A percentile compares a stretch with the other conserved stretches of the same genome.
Evolutionary conservation across 179 eudicot genomes (phyloP).

Genomic region (Spinacia oleracea): DNA sequence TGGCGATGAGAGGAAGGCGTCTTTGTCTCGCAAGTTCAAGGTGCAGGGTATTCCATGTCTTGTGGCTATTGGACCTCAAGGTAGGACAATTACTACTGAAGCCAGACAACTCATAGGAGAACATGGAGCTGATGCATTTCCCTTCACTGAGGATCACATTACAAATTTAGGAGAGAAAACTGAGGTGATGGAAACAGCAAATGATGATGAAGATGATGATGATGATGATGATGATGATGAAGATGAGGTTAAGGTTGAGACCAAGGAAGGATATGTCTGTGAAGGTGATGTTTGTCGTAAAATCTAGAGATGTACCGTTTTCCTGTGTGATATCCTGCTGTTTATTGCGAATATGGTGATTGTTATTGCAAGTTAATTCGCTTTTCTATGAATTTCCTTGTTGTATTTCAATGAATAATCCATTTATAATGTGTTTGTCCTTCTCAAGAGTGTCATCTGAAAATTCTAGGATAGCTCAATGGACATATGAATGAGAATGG

Average conservation of each 20-base stretch:
- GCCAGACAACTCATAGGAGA: slow-evolving; percentile 49
- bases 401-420: too few species aligned
- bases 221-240: too few species aligned
- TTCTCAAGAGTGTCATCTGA: too few species aligned
- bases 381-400: not conserved
- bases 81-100: slow-evolving; percentile 58
- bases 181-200: slow-evolving; percentile 35
- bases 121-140: slow-evolving; percentile 78
- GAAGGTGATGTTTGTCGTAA: slow-evolving; percentile 63
- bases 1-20: slow-evolving; percentile 56
- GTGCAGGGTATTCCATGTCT: slow-evolving; percentile 72
- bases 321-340: too few species aligned
- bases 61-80: slow-evolving; percentile 66
- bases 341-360: not conserved
- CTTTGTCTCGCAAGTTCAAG: slow-evolving; percentile 51
- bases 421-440: not conserved
- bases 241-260: slow-evolving; percentile 25
- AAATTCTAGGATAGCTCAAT: too few species aligned
- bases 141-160: slow-evolving; percentile 58
- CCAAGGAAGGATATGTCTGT: slow-evolving; percentile 54
- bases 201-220: slow-evolving; percentile 21
- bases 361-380: not conserved
- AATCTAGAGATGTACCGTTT: slow-evolving; percentile 9
- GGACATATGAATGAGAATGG: too few species aligned
- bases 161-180: slow-evolving; percentile 38